Evolutionary conservation across 768 basidiomycete genomes (phyloP).

Genomic region (Nidularia sp.): DNA sequence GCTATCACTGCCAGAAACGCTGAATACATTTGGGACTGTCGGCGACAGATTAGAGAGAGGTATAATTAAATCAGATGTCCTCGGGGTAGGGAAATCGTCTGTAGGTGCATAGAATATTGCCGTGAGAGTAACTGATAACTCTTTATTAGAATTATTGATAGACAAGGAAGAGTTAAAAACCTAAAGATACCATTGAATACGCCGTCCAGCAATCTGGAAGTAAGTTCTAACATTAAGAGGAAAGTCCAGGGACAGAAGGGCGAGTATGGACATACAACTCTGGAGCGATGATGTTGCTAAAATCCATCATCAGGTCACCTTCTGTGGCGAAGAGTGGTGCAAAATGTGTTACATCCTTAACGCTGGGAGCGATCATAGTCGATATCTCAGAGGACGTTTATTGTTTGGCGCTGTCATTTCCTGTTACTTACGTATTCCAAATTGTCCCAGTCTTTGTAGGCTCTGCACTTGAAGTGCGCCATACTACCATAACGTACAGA

Average conservation of each 20-base stretch:
- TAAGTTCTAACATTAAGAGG: neutral
- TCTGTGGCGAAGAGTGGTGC: constrained; percentile 49
- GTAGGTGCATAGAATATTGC: neutral
- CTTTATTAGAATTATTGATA: neutral
- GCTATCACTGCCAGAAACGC: constrained; percentile 17
- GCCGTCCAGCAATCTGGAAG: neutral
- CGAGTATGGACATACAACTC: constrained; percentile 20
- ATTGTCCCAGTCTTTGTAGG: constrained; percentile 55
- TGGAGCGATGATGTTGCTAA: constrained; percentile 49
- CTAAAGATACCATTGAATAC: neutral
- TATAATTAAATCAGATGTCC: constrained; percentile 48
- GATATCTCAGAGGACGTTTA: neutral
- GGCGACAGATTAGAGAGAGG: constrained; percentile 51
- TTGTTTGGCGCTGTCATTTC: neutral
- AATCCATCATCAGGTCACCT: constrained; percentile 54
- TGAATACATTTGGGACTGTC: constrained; percentile 36
- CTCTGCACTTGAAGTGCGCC: constrained; percentile 65
- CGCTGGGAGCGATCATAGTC: constrained; percentile 12
- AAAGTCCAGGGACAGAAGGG: neutral
- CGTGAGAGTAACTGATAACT: neutral
- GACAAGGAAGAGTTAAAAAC: neutral
- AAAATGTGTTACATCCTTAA: constrained; percentile 62
- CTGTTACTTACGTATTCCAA: constrained; percentile 43
- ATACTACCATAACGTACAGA: constrained; percentile 32
- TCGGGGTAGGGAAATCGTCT: constrained; percentile 4